Conservation (phyloP, 2,329 filamentous ascomycete species). For the Xylariomycetidae sp. region DNA sequence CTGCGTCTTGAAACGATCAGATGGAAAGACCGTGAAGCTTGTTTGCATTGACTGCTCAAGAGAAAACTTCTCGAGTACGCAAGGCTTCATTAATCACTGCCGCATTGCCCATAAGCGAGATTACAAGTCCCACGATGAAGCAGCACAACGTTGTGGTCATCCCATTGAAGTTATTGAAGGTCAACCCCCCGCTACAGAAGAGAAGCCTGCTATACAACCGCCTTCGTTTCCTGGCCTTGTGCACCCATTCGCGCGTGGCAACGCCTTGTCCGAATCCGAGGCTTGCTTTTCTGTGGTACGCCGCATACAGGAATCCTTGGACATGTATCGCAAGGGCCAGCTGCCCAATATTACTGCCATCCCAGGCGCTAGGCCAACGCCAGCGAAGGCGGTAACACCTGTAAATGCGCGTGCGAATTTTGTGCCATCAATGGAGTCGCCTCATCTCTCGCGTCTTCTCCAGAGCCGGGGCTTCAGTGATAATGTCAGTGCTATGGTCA, state of each 20-base stretch:
- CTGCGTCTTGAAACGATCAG: slow-evolving; percentile 78
- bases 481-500: slow-evolving; percentile 54
- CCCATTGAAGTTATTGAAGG: slow-evolving; percentile 67
- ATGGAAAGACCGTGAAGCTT: slow-evolving; percentile 82
- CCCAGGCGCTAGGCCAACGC: slow-evolving; percentile 33
- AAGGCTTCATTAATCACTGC: slow-evolving; percentile 99
- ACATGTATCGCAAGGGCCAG: slow-evolving; percentile 47
- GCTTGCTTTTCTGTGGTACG: slow-evolving; percentile 44
- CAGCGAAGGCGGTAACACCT: too few species aligned
- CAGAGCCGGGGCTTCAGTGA: slow-evolving; percentile 56
- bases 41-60: slow-evolving; percentile 85
- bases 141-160: slow-evolving; percentile 81
- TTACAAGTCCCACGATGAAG: slow-evolving; percentile 94
- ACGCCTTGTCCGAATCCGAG: slow-evolving; percentile 49
- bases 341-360: slow-evolving; percentile 44
- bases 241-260: slow-evolving; percentile 57
- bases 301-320: slow-evolving; percentile 51
- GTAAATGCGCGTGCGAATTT: too few species aligned
- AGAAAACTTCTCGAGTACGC: slow-evolving; percentile 91
- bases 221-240: slow-evolving; percentile 46
- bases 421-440: slow-evolving; percentile 53
- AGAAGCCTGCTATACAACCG: slow-evolving; percentile 27
- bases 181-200: slow-evolving; percentile 41
- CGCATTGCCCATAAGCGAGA: slow-evolving; percentile 91
- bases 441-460: slow-evolving; percentile 64